Conservation (phyloP, 1,284 basidiomycete genomes). For the Naganishia albida region DNA sequence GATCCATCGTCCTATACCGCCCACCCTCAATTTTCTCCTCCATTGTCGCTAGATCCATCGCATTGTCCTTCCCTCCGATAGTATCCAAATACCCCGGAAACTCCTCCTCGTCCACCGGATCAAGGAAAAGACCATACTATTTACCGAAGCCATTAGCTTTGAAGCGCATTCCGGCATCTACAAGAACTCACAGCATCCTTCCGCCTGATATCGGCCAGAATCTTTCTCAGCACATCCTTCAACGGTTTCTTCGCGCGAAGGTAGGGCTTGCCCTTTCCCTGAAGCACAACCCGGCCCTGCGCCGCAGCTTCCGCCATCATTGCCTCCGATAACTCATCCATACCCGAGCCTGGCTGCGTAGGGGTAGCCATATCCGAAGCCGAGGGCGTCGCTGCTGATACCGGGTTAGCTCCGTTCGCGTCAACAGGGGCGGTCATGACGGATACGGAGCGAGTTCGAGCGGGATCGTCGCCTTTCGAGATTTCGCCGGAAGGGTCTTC, state of each 20-base stretch:
- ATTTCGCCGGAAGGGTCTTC: background rate
- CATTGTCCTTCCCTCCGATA: slow-evolving; percentile 52
- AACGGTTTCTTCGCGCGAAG: slow-evolving; percentile 17
- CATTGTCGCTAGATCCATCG: slow-evolving; percentile 55
- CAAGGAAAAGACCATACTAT: slow-evolving; percentile 49
- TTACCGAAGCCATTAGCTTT: background rate
- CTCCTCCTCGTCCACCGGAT: slow-evolving; percentile 48
- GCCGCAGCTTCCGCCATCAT: slow-evolving; percentile 3
- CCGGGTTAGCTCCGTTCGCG: background rate
- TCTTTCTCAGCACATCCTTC: slow-evolving; percentile 19
- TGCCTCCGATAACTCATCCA: slow-evolving; percentile 5
- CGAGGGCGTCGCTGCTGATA: background rate
- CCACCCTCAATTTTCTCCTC: slow-evolving; percentile 50
- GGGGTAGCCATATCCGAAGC: background rate
- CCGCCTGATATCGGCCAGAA: slow-evolving; percentile 15
- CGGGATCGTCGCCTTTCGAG: background rate
- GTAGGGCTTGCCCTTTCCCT: slow-evolving; percentile 14
- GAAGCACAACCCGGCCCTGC: slow-evolving; percentile 8
- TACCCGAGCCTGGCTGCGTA: background rate
- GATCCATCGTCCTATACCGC: slow-evolving; percentile 44
- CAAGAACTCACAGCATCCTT: slow-evolving; percentile 9
- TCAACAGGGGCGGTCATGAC: slow-evolving; percentile 4
- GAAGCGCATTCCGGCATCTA: background rate
- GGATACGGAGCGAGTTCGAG: background rate
- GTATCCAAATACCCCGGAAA: slow-evolving; percentile 49